phyloP scores from a whole-genome alignment of 345 rosid species.

The Citrus reticulata region DNA sequence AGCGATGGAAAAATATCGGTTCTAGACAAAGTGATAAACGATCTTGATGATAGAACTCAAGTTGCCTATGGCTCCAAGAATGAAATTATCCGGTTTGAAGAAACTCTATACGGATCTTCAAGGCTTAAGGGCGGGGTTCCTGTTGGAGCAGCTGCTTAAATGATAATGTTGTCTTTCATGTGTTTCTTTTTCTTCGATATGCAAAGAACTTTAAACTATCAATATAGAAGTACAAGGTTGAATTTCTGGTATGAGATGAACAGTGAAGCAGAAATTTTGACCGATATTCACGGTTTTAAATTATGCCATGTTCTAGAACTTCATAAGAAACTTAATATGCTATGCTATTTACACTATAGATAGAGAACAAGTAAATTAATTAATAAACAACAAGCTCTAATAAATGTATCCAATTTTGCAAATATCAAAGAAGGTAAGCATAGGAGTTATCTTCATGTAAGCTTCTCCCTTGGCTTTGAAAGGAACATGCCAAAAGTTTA shows the following conservation, averaged over 20 bases:
- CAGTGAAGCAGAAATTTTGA: background rate
- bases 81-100: conserved; percentile 89
- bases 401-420: background rate
- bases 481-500: conserved; percentile 11
- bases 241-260: background rate
- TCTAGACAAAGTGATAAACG: conserved; percentile 59
- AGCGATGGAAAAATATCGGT: conserved; percentile 80
- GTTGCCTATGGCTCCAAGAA: conserved; percentile 95
- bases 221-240: background rate
- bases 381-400: background rate
- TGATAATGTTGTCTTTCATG: background rate
- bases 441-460: conserved; percentile 17
- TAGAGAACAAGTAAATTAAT: background rate
- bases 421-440: conserved; percentile 5
- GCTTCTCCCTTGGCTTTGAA: background rate
- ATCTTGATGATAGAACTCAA: conserved; percentile 93
- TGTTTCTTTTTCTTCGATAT: background rate
- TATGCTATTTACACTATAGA: background rate
- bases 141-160: conserved; percentile 59
- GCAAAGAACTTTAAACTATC: conserved; percentile 1
- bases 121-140: conserved; percentile 74
- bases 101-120: conserved; percentile 80
- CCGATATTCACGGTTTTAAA: background rate
- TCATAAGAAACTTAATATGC: background rate
- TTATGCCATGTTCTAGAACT: background rate